Percentiles rank a stretch among this genome's conserved stretches.
Conservation (phyloP, 176 grass and related monocot genomes). For the Avena atlantica region DNA sequence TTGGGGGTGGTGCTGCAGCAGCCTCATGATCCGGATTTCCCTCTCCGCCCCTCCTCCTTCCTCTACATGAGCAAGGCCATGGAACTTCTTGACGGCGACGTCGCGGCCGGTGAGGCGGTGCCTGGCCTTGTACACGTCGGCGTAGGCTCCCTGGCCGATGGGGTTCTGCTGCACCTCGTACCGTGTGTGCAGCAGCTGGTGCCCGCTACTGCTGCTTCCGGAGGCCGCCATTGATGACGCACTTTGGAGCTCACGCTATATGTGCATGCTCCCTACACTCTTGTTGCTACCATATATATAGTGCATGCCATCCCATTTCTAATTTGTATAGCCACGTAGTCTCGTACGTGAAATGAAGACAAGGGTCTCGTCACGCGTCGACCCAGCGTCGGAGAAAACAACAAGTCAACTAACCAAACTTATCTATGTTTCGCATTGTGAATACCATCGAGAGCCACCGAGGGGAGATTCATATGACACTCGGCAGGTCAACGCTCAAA, state of each 20-base stretch:
- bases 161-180: neutral
- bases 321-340: neutral
- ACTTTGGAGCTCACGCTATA: neutral
- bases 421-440: neutral
- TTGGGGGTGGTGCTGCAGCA: constrained; percentile 67
- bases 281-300: neutral
- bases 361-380: neutral
- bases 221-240: neutral
- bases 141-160: neutral
- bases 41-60: constrained; percentile 38
- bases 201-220: neutral
- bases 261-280: too few species aligned
- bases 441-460: neutral
- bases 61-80: neutral
- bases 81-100: constrained; percentile 40
- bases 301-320: neutral
- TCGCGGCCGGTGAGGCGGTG: constrained; percentile 23
- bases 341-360: neutral
- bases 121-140: neutral
- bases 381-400: neutral
- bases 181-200: neutral
- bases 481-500: neutral
- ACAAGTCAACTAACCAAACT: neutral
- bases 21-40: constrained; percentile 62
- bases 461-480: neutral